Evolutionary conservation across 768 basidiomycete genomes (phyloP), one percentile per base, ranked within the genome.

Genomic region (Mycena filopes): DNA sequence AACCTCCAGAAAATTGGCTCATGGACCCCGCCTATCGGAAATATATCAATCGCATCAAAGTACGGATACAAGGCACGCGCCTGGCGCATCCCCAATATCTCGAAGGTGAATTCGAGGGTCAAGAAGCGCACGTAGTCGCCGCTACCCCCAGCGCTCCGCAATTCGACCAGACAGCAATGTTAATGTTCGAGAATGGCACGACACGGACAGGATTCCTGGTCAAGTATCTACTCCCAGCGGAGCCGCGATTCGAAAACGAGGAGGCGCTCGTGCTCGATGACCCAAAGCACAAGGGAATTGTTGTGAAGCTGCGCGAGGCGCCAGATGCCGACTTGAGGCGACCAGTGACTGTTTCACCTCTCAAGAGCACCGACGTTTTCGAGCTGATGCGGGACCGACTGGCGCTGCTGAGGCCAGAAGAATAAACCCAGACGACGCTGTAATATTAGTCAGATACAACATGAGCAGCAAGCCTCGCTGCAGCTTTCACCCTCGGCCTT

Each of bases 211-310:
- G 76, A 20, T 78, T 84, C 23, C 79, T 81, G 23, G 75, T 81
- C 63, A 74, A 71, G 46, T 84, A 83, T 58, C 75, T 87, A 26
- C 72, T 67, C 3, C 82, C 85, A 6, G 72, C 84, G 10, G 73
- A 65, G 16, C 85, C 86, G 0, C 61, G 67, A 2, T 58, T 68
- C 15, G 77, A 74, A 45, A 82, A 80, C 10, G 83, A 89, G 45
- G 80, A 80, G 41, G 89, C 87, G 7, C 64, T 90, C 43, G 79
- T 82, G 23, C 74, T 88, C 55, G 78, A 79, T 7, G 88, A 86
- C 1, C 60, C 70, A 21, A 65, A 75, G 40, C 83, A 77, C 67
- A 86, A 85, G 20, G 73, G 72, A 23, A 74, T 77, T 33, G 79
- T 81, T 58, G 81, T 87, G 62, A 78, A 84, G 42, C 74, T 88